Percentiles rank a stretch among this genome's conserved stretches.
phyloP scores from a whole-genome alignment of 306 rosid species.

The Sphenostylis stenocarpa region DNA sequence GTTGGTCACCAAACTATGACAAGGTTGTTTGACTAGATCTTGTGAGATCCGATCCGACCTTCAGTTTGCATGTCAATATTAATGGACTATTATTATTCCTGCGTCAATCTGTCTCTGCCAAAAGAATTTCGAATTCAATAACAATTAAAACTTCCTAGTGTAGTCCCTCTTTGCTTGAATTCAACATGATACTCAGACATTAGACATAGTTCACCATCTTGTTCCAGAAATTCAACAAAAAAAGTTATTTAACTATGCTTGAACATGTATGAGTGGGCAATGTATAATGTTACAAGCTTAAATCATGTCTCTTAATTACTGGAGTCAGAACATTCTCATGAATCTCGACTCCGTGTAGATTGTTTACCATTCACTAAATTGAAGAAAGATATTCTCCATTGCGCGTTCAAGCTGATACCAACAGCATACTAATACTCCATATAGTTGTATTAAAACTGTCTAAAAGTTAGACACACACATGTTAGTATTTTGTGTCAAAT shows the following conservation, averaged over 20 bases:
- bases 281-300: background rate
- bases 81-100: background rate
- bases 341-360: background rate
- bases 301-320: background rate
- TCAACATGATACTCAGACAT: background rate
- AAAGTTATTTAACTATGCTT: background rate
- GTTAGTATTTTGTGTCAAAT: background rate
- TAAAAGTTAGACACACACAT: background rate
- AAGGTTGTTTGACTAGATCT: slow-evolving; percentile 34
- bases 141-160: background rate
- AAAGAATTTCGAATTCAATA: background rate
- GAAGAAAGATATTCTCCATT: background rate
- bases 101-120: background rate
- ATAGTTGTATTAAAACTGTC: background rate
- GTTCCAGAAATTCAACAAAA: background rate
- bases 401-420: background rate
- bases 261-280: background rate
- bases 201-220: background rate
- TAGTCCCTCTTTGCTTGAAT: background rate
- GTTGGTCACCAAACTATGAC: slow-evolving; percentile 38
- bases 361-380: background rate
- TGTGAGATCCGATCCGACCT: slow-evolving; percentile 17
- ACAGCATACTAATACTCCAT: background rate
- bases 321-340: background rate
- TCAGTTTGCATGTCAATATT: slow-evolving; percentile 10